Conservation (phyloP, 495 filamentous ascomycete genomes). For the Podospora sp. region DNA sequence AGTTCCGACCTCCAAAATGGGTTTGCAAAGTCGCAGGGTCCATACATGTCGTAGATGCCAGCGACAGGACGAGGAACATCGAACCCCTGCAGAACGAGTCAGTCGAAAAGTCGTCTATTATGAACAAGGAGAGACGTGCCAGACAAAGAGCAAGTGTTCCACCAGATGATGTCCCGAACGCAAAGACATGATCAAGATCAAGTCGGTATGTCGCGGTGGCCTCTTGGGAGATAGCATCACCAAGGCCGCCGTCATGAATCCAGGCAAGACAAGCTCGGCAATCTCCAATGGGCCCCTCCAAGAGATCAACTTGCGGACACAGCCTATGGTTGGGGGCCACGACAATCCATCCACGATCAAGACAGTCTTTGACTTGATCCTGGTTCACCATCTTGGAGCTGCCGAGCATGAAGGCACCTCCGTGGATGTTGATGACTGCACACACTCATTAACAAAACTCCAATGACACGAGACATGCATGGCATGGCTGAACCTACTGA, state of each 20-base stretch:
- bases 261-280: slow-evolving; percentile 12
- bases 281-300: slow-evolving; percentile 14
- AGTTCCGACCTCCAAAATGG: slow-evolving; percentile 12
- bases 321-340: slow-evolving; percentile 15
- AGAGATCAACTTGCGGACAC: slow-evolving; percentile 11
- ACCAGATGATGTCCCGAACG: slow-evolving; percentile 16
- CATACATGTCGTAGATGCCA: slow-evolving; percentile 19
- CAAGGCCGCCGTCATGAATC: slow-evolving; percentile 14
- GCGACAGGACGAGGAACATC: slow-evolving; percentile 9
- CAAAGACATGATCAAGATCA: slow-evolving; percentile 11
- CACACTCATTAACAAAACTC: too few relatives aligned
- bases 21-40: slow-evolving; percentile 9
- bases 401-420: slow-evolving; percentile 17
- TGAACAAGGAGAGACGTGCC: background rate
- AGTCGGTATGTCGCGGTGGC: background rate
- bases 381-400: slow-evolving; percentile 9
- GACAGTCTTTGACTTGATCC: slow-evolving; percentile 15
- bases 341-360: slow-evolving; percentile 16
- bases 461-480: background rate
- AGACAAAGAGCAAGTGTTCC: slow-evolving; percentile 11
- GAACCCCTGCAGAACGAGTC: background rate
- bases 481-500: background rate
- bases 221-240: background rate
- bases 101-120: background rate
- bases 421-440: slow-evolving; percentile 20